Evolutionary conservation across 495 filamentous ascomycete species (phyloP), one percentile per base, ranked within the genome.

Genomic region (Aspergillus cristatus): DNA sequence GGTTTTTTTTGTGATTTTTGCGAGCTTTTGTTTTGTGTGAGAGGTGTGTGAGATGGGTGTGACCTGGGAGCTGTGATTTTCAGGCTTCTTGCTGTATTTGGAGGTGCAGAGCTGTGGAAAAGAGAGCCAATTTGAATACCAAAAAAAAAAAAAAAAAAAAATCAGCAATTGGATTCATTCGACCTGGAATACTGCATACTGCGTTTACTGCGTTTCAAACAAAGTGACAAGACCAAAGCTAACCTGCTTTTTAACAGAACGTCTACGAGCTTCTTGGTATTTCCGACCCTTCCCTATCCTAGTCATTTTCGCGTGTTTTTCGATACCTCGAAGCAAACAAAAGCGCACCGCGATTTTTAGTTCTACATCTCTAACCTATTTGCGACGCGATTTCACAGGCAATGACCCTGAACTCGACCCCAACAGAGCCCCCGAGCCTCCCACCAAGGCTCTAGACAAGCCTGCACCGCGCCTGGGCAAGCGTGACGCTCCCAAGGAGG

Each of bases 401-500:
- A 94, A 95, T 68, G 85, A 93, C 65, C 81, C 83, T 59, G 85
- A 87, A 61, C 80, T 81, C 56, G 89, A 88, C 65, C 80, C 82
- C 51, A 82, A 83, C 62, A 74, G 73, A 61, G 73, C 75, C 54
- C 78, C 83, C 48, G 69, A 78, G 50, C 80, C 83, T 53, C 88
- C 87, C 55, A 76, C 83, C 33, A 84, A 83, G 72, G 81, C 85
- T 50, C 70, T 89, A 51, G 93, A 96, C 65, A 91, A 84, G 74
- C 79, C 84, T 41, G 68, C 74, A 38, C 69, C 77, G 46, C 79
- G 87, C 54, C 70, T 75, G 47, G 80, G 77, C 66, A 97, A 97
- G 81, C 86, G 86, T 66, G 93, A 94, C 67, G 80, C 74, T 59
- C 76, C 82, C 56, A 79, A 78, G 55, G 80, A 86, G 61, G 79